Percentiles rank a stretch among this genome's conserved stretches.
phyloP scores from a whole-genome alignment of 2,329 filamentous ascomycete genomes.

The Verticillium nubilum region DNA sequence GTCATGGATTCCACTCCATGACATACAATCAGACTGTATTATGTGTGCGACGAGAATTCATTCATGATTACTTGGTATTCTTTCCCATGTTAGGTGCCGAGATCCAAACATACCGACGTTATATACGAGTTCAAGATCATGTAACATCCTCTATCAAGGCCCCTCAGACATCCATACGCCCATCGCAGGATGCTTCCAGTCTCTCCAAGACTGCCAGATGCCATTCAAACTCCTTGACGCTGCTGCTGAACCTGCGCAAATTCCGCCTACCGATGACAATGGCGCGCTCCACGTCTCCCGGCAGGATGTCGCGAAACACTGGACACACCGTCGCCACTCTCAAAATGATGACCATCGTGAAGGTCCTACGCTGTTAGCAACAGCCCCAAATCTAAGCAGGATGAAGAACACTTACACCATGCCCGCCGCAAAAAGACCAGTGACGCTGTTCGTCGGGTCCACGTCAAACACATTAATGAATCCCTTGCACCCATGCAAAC shows the following conservation, averaged over 20 bases:
- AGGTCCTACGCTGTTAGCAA: slow-evolving; percentile 11
- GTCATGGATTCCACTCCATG: no score
- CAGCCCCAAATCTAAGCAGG: background rate
- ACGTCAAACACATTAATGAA: slow-evolving; percentile 22
- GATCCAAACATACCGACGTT: no score
- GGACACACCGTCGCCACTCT: slow-evolving; percentile 13
- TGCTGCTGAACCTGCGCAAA: slow-evolving; percentile 14
- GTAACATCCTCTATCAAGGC: no score
- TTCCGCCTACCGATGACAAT: slow-evolving; percentile 15
- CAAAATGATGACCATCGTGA: slow-evolving; percentile 19
- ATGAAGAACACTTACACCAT: slow-evolving; percentile 21
- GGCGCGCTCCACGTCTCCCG: slow-evolving; percentile 11
- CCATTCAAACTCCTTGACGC: slow-evolving; percentile 17
- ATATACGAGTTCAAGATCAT: no score
- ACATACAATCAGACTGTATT: no score
- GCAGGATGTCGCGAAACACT: slow-evolving; percentile 11
- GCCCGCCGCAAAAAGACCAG: slow-evolving; percentile 20
- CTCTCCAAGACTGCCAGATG: slow-evolving; percentile 13
- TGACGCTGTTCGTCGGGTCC: slow-evolving; percentile 17
- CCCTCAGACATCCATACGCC: no score
- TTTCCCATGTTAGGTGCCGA: no score
- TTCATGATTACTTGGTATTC: no score
- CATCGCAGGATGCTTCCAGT: slow-evolving; percentile 10
- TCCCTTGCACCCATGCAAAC: slow-evolving; percentile 17
- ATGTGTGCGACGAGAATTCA: no score